phyloP scores from a whole-genome alignment of 2,329 filamentous ascomycete genomes.

The Emericellopsis cladophorae region DNA sequence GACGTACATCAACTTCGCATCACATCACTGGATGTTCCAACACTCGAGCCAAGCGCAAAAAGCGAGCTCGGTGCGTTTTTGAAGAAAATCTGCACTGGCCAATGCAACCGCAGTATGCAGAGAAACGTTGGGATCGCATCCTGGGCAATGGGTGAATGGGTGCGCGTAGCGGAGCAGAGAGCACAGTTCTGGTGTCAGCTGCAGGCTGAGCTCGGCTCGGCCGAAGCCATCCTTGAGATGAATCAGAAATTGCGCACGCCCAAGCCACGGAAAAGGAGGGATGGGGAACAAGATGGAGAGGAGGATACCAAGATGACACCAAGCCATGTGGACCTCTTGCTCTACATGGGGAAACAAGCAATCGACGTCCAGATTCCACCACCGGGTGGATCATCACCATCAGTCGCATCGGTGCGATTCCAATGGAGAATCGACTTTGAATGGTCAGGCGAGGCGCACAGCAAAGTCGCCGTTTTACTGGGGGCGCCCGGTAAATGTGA shows the following conservation, averaged over 20 bases:
- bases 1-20: conserved; percentile 43
- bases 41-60: conserved; percentile 44
- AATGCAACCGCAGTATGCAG: conserved; percentile 29
- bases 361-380: conserved; percentile 27
- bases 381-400: conserved; percentile 9
- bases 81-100: conserved; percentile 23
- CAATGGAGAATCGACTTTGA: conserved; percentile 53
- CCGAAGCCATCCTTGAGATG: conserved; percentile 12
- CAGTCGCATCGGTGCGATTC: conserved; percentile 34
- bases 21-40: conserved; percentile 9
- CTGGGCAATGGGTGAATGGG: conserved; percentile 60
- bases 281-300: conserved; percentile 9
- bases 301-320: conserved; percentile 4
- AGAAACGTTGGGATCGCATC: conserved; percentile 46
- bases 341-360: conserved; percentile 38
- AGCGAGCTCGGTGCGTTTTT: conserved; percentile 45
- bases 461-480: conserved; percentile 38
- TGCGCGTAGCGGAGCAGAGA: conserved; percentile 44
- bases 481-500: conserved; percentile 51
- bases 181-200: conserved; percentile 51
- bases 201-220: conserved; percentile 28
- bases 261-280: conserved; percentile 9
- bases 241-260: conserved; percentile 10
- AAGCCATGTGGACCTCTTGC: conserved; percentile 30
- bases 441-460: conserved; percentile 61